These are phyloP conservation scores for Trichopus zeylanicus DNA, from an alignment of 116 monocot genomes.

Conservation along the genomic window DNA sequence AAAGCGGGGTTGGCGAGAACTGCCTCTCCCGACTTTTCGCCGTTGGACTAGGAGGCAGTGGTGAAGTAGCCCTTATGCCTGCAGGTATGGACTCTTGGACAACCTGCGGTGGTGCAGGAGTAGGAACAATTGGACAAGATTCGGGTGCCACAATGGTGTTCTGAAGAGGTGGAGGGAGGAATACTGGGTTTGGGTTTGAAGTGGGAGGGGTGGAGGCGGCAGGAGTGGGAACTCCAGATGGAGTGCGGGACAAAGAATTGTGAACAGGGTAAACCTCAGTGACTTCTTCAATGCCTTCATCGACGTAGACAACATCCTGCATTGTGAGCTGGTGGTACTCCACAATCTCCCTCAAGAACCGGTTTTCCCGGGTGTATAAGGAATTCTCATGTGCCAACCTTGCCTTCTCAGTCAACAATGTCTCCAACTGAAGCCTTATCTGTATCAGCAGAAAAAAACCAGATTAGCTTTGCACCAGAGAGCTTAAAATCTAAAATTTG, in stretches of 20 bases:
- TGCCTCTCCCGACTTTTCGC: background rate
- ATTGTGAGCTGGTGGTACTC: slow-evolving; percentile 82
- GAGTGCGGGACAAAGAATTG: background rate
- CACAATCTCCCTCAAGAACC: slow-evolving; percentile 80
- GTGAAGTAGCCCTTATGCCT: background rate
- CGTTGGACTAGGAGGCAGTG: background rate
- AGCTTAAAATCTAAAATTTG: too few species aligned
- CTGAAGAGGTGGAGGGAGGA: background rate
- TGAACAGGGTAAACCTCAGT: slow-evolving; percentile 26
- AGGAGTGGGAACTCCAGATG: slow-evolving; percentile 3
- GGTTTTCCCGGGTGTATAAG: slow-evolving; percentile 61
- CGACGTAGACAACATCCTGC: slow-evolving; percentile 50
- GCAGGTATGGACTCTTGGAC: background rate
- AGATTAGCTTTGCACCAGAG: too few species aligned
- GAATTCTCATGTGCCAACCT: slow-evolving; percentile 75
- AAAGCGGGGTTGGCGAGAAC: background rate
- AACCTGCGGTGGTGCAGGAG: background rate
- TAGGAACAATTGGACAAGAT: slow-evolving; percentile 1
- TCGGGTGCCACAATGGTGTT: slow-evolving; percentile 4
- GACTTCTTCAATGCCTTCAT: slow-evolving; percentile 56
- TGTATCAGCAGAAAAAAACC: slow-evolving; percentile 13
- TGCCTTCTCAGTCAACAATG: slow-evolving; percentile 69
- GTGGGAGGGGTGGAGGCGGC: slow-evolving; percentile 7
- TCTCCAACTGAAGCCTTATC: slow-evolving; percentile 77
- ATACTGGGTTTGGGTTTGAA: background rate